Conservation (phyloP, 1,139 yeast species). For the Candida smagusa region DNA sequence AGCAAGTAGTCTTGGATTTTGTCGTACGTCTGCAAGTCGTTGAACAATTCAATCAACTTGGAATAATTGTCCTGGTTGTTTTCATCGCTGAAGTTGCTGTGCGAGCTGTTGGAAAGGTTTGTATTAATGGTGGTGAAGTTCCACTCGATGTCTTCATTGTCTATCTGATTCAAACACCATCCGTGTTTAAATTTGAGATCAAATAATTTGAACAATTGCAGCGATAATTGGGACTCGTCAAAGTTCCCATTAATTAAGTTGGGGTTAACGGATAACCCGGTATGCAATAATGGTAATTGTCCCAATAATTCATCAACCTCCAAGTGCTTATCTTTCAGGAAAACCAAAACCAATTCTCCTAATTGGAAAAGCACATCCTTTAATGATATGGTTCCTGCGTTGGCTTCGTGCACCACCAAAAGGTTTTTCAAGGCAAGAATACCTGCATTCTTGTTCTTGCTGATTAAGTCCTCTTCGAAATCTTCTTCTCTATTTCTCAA, state of each 20-base stretch:
- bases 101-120: neutral
- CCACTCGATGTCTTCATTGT: slow-evolving; percentile 16
- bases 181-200: slow-evolving; percentile 48
- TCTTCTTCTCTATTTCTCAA: slow-evolving; percentile 7
- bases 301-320: slow-evolving; percentile 40
- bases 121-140: slow-evolving; percentile 2
- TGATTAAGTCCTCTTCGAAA: slow-evolving; percentile 8
- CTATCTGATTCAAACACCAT: slow-evolving; percentile 39
- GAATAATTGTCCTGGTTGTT: slow-evolving; percentile 18
- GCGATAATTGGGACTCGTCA: slow-evolving; percentile 35
- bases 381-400: slow-evolving; percentile 22
- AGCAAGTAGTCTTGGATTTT: slow-evolving; percentile 41
- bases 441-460: slow-evolving; percentile 10
- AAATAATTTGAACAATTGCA: slow-evolving; percentile 37
- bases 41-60: slow-evolving; percentile 19
- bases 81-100: slow-evolving; percentile 7
- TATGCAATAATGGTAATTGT: slow-evolving; percentile 60
- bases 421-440: slow-evolving; percentile 23
- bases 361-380: slow-evolving; percentile 39
- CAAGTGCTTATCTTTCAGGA: slow-evolving; percentile 16
- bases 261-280: slow-evolving; percentile 76
- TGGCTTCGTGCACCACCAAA: slow-evolving; percentile 17
- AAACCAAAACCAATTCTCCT: slow-evolving; percentile 40
- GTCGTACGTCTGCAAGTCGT: slow-evolving; percentile 40
- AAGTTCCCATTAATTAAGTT: slow-evolving; percentile 60